Base-by-base conservation (phyloP, 2,329 filamentous ascomycete genomes). In the Teratosphaeria pseudoeucalypti region DNA sequence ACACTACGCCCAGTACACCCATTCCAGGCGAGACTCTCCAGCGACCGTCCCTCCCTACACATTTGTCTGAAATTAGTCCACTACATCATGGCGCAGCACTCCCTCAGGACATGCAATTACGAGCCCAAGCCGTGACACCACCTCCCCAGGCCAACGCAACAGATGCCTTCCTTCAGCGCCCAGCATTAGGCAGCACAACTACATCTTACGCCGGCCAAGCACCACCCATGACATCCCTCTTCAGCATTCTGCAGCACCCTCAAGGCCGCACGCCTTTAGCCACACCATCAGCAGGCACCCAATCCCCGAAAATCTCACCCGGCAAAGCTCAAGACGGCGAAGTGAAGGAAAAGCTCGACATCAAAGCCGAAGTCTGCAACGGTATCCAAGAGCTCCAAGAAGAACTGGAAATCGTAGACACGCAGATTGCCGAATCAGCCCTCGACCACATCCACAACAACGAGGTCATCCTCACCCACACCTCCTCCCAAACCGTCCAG, bases 361-460 rank as follows among this genome's bases (percentile, higher is more conserved):
- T 97, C 60, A 88, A 91, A 62, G 90, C 90, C 14, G 94, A 97
- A 74, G 88, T 97, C 29, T 86, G 96, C 65, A 89, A 94, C 67
- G 94, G 92, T 52, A 96, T 99, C 68, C 86, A 90, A 68, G 94
- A 99, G 73, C 91, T 99, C 61, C 89, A 95, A 73, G 94, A 99
- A 70, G 94, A 99, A 76, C 86, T 99, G 59, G 87, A 88, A 65
- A 88, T 92, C 71, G 91, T 91, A 7, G 94, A 96, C 71, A 90
- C 95, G 70, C 91, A 96, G 74, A 95, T 99, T 67, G 89, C 92
- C 1, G 85, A 85, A 26, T 88, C 91, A 64, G 89, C 92, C 2
- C 87, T 95, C 63, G 89, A 95, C 55, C 89, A 96, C 73, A 95
- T 99, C 64, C 90, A 95, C 71, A 89, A 90, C 1, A 91, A 92